These are phyloP conservation scores for Coemansia sp. DNA, from an alignment of 192 early-diverging fungal species.

Conservation along the genomic window DNA sequence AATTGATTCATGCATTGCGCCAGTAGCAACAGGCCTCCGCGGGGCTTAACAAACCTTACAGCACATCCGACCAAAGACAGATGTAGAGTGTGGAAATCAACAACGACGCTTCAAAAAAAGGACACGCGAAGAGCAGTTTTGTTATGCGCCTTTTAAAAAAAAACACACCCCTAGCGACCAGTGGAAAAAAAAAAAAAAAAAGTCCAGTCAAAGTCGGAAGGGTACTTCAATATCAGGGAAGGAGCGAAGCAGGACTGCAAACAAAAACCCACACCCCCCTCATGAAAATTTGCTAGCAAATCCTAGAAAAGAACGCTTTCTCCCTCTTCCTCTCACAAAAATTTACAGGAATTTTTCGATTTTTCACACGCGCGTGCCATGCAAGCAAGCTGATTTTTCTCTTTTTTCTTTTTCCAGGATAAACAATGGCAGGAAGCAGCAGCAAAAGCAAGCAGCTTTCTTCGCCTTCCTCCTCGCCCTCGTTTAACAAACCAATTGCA, in stretches of 20 bases:
- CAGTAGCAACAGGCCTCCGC: no score
- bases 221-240: background rate
- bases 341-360: background rate
- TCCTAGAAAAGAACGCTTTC: background rate
- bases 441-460: constrained; percentile 4
- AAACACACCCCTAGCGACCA: no score
- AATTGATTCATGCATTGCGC: no score
- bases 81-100: no score
- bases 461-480: constrained; percentile 8
- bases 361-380: background rate
- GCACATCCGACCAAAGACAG: no score
- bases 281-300: background rate
- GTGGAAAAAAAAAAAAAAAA: background rate
- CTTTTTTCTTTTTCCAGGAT: background rate
- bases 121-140: no score
- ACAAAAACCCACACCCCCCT: background rate
- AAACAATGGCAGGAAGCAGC: background rate
- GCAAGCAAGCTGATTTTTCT: background rate
- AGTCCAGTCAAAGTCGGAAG: background rate
- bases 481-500: constrained; percentile 5
- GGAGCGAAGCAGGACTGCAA: background rate
- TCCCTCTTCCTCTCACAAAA: background rate
- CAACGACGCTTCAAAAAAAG: no score
- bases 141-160: no score
- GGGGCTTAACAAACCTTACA: no score